Evolutionary conservation across 805 yeast species (phyloP), one percentile per base, ranked within the genome.

Genomic region (Candida germanica): DNA sequence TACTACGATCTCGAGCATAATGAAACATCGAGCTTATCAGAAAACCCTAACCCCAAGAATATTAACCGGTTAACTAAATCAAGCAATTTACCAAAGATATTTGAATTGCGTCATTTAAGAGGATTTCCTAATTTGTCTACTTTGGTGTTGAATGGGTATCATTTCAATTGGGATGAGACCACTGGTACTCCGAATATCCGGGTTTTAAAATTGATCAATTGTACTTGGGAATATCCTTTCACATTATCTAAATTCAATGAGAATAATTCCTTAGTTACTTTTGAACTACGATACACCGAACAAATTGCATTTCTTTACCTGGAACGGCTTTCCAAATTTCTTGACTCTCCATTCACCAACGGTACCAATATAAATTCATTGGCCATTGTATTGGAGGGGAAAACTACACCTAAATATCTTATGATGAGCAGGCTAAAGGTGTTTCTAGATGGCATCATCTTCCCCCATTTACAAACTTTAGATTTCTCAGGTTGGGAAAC

Each of bases 181-280:
- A 20, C 26, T 3, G 2, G 9, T 2, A 6, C 15, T 12, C 32
- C 32, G 4, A 18, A 15, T 13, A 11, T 44, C 5, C 27, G 32
- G 22, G 16, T 31, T 10, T 19, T 74, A 17, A 43, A 49, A 3
- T 44, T 77, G 4, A 43, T 50, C 10, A 62, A 75, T 42, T 77
- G 82, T 51, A 66, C 71, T 1, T 77, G 82, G 81, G 73, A 71
- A 40, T 77, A 73, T 42, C 82, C 82, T 1, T 76, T 76, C 46
- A 59, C 65, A 13, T 49, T 75, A 9, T 44, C 54, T 3, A 58
- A 56, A 31, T 67, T 68, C 48, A 64, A 66, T 35, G 36, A 36
- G 5, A 48, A 38, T 26, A 45, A 51, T 25, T 37, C 49, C 8
- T 43, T 67, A n/a, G 43, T 35, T 6, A 37, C 29, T 4, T 46